These are phyloP conservation scores for Ganoderma sinense DNA, from an alignment of 1,284 basidiomycete genomes.

Conservation along the genomic window DNA sequence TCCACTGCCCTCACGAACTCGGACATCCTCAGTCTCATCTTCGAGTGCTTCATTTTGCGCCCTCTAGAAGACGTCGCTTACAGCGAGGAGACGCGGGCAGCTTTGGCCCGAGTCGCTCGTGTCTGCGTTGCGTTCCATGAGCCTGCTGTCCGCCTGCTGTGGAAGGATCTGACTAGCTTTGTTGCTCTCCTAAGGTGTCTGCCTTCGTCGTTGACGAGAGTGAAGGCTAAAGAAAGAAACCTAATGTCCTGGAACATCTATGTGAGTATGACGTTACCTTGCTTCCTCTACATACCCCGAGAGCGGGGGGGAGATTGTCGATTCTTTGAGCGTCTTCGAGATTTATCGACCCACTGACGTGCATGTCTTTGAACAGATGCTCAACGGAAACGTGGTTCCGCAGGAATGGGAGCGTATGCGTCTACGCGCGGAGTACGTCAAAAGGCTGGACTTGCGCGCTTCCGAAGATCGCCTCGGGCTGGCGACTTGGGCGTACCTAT, in stretches of 20 bases:
- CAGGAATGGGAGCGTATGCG: constrained; percentile 2
- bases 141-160: not conserved
- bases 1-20: not conserved
- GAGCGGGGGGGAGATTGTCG: no score
- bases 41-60: not conserved
- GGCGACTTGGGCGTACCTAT: not conserved
- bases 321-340: no score
- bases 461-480: not conserved
- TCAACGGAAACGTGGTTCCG: not conserved
- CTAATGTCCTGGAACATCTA: not conserved
- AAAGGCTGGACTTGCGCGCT: not conserved
- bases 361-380: not conserved
- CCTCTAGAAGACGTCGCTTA: no score
- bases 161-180: not conserved
- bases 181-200: not conserved
- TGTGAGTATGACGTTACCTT: not conserved
- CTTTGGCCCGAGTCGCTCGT: not conserved
- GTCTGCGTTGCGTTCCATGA: constrained; percentile 4
- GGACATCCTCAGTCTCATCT: not conserved
- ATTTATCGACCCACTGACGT: not conserved
- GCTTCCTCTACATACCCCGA: no score
- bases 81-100: no score
- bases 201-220: not conserved
- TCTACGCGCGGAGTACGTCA: not conserved
- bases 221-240: not conserved